Conservation (phyloP, 495 filamentous ascomycete species). For the Cenococcum geophilum region DNA sequence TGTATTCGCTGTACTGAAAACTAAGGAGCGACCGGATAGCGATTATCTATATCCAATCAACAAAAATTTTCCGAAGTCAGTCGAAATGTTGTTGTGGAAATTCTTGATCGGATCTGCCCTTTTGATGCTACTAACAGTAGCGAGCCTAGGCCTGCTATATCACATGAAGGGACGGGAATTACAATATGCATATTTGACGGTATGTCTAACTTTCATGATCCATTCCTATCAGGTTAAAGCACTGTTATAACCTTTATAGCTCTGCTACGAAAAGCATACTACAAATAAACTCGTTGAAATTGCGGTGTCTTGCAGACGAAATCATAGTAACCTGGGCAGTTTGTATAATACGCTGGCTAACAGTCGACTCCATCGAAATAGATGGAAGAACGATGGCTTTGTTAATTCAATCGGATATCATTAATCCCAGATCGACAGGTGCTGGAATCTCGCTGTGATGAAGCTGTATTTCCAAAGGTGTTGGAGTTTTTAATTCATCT, state of each 20-base stretch:
- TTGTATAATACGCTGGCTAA: constrained; percentile 36
- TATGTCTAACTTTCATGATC: constrained; percentile 18
- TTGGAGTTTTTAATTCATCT: too few relatives aligned
- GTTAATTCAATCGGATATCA: background rate
- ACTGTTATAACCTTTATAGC: background rate
- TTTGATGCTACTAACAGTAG: constrained; percentile 37
- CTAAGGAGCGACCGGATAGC: background rate
- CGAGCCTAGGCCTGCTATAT: constrained; percentile 33
- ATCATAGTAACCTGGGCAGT: constrained; percentile 34
- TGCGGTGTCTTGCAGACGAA: constrained; percentile 9
- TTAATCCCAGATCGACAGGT: background rate
- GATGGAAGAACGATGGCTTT: constrained; percentile 21
- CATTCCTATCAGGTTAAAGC: background rate
- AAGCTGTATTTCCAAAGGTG: too few relatives aligned
- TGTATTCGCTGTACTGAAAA: constrained; percentile 16
- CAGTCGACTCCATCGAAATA: constrained; percentile 23
- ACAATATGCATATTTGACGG: constrained; percentile 38
- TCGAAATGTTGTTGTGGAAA: constrained; percentile 33
- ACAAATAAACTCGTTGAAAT: too few relatives aligned
- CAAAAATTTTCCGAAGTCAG: constrained; percentile 9
- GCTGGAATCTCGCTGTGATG: background rate
- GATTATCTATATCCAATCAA: constrained; percentile 11
- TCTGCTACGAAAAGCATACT: background rate
- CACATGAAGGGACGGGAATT: constrained; percentile 32
- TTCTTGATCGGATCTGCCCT: constrained; percentile 26